phyloP scores from a whole-genome alignment of 768 basidiomycete genomes.

The Boletales sp. region DNA sequence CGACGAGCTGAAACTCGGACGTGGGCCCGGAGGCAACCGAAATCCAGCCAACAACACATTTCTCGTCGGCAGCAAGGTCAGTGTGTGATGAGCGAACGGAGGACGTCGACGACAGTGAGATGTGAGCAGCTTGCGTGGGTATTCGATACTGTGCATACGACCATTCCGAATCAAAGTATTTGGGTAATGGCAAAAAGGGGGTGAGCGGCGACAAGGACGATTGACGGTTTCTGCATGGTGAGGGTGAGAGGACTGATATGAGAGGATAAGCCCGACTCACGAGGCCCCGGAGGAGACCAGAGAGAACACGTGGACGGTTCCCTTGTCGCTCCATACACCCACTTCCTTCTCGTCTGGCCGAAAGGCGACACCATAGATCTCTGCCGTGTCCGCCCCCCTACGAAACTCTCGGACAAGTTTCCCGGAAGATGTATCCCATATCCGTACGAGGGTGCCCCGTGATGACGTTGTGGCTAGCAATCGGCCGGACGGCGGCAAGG shows the following conservation, averaged over 20 bases:
- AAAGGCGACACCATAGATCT: slow-evolving; percentile 88
- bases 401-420: slow-evolving; percentile 77
- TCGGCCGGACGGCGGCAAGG: slow-evolving; percentile 73
- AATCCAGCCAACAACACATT: slow-evolving; percentile 87
- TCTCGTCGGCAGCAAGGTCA: slow-evolving; percentile 76
- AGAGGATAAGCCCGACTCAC: slow-evolving; percentile 41
- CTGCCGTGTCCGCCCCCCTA: slow-evolving; percentile 84
- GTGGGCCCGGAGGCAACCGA: slow-evolving; percentile 37
- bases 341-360: slow-evolving; percentile 82
- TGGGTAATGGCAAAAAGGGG: slow-evolving; percentile 78
- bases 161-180: slow-evolving; percentile 95
- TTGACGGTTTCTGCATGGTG: slow-evolving; percentile 67
- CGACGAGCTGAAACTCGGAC: slow-evolving; percentile 72
- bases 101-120: slow-evolving; percentile 69
- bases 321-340: slow-evolving; percentile 94
- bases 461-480: slow-evolving; percentile 81
- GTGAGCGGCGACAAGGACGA: slow-evolving; percentile 78
- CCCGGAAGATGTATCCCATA: slow-evolving; percentile 78
- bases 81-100: slow-evolving; percentile 49
- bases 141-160: slow-evolving; percentile 92
- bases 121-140: slow-evolving; percentile 79
- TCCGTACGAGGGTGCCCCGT: slow-evolving; percentile 79
- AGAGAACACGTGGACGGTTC: slow-evolving; percentile 88
- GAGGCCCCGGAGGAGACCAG: slow-evolving; percentile 61
- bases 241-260: slow-evolving; percentile 3